phyloP scores from a whole-genome alignment of 176 grass and related monocot species.

The Avena eriantha region DNA sequence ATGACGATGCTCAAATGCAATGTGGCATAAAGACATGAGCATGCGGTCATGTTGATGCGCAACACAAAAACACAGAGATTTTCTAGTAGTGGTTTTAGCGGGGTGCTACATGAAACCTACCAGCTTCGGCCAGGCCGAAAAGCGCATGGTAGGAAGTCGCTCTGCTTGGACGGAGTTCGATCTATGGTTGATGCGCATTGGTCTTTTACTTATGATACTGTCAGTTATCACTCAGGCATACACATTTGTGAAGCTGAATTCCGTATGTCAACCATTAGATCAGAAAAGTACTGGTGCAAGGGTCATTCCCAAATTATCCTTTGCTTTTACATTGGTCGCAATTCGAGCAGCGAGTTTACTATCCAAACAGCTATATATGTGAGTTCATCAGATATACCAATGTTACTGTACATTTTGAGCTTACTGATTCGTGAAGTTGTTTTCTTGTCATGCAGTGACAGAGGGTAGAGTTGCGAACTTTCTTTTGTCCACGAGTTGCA shows the following conservation, averaged over 20 bases:
- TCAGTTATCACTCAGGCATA: slow-evolving; percentile 69
- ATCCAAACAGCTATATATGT: slow-evolving; percentile 99
- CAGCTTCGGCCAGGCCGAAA: too few relatives aligned
- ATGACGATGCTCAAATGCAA: too few relatives aligned
- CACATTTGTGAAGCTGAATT: slow-evolving; percentile 45
- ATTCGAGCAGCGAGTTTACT: slow-evolving; percentile 90
- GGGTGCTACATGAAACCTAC: too few relatives aligned
- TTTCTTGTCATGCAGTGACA: slow-evolving; percentile 62
- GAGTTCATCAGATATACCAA: slow-evolving; percentile 57
- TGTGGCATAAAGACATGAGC: too few relatives aligned
- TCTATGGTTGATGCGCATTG: slow-evolving; percentile 70
- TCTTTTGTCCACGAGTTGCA: slow-evolving; percentile 82
- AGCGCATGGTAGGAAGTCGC: slow-evolving; percentile 26
- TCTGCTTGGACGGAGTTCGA: slow-evolving; percentile 98
- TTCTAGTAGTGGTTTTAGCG: too few relatives aligned
- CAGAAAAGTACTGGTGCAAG: slow-evolving; percentile 36
- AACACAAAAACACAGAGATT: too few relatives aligned
- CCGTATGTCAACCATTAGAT: slow-evolving; percentile 35
- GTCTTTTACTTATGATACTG: slow-evolving; percentile 75
- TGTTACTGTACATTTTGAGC: slow-evolving; percentile 3
- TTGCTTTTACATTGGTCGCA: slow-evolving; percentile 65
- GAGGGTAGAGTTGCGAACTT: slow-evolving; percentile 94
- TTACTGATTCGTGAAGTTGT: slow-evolving; percentile 33
- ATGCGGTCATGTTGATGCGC: too few relatives aligned
- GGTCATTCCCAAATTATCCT: slow-evolving; percentile 41